Base-by-base conservation (phyloP, 352 stramenopile species). In the Globisporangium abappressorium region DNA sequence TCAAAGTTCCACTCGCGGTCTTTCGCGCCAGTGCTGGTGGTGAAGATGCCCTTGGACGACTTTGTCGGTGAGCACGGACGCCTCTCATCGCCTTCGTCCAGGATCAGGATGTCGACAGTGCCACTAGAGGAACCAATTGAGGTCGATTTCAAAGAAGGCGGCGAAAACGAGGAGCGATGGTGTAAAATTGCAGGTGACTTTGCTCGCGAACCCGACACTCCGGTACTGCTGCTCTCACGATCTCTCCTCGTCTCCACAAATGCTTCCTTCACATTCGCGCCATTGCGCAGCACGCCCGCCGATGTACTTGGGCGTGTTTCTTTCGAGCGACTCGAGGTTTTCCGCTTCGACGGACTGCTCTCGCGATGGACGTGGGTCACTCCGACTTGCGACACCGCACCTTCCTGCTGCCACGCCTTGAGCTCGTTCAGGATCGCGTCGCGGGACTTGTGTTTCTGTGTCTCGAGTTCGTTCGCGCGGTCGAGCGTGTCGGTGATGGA, bases 401-500 rank as follows among this genome's bases (percentile, higher is more conserved):
- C 82, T 49, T 93, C 84, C 18, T 91, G 62, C 62, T 86, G 83
- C 85, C 85, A 94, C 18, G 74, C 75, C 30, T 80, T 81, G 4
- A 94, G 75, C 34, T 92, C 84, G 43, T 80, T 72, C 28, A 94
- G 58, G 61, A 91, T 90, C 14, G 82, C 77, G 36, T 89, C 82
- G 12, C 83, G 77, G 0, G 81, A 90, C 59, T 85, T 89, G 65
- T 81, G 75, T n/a, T 80, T 80, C 4, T 87, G 71, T 0, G 65
- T 74, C 28, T 93, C 84, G 3, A 94, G 73, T 41, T 94, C 81
- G 49, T 77, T 69, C 2, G 83, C 86, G 30, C 84, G 82, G 65
- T 94, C 79, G 41, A 94, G 74, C 15, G 86, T 94, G 64, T 88
- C 84, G 18, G 84, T 94, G 58, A 94, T 91, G 34, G 82, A 94